phyloP scores from a whole-genome alignment of 1,284 basidiomycete species.

The Malassezia vespertilionis region DNA sequence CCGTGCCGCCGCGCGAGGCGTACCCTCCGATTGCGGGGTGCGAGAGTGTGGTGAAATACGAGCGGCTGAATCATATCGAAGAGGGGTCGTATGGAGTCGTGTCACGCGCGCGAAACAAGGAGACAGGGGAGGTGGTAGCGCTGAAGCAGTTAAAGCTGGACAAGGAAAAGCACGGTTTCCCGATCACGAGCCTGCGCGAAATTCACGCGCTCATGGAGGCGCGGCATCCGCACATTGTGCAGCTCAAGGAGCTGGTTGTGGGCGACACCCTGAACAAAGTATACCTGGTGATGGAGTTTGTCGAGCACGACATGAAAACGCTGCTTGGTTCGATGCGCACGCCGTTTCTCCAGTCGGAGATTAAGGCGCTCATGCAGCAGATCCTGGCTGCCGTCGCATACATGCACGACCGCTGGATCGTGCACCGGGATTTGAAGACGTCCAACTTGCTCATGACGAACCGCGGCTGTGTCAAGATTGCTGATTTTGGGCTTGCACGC shows the following conservation, averaged over 20 bases:
- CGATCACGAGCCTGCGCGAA: conserved; percentile 90
- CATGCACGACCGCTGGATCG: conserved; percentile 91
- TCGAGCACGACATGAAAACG: conserved; percentile 97
- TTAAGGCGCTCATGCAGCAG: conserved; percentile 91
- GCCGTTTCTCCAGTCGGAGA: conserved; percentile 90
- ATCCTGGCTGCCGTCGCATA: conserved; percentile 81
- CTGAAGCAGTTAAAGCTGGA: conserved; percentile 97
- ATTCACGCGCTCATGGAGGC: conserved; percentile 76
- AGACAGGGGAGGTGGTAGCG: conserved; percentile 78
- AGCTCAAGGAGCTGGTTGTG: conserved; percentile 89
- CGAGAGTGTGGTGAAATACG: conserved; percentile 32
- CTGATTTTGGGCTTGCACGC: conserved; percentile 91
- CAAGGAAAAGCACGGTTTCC: conserved; percentile 94
- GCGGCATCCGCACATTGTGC: conserved; percentile 81
- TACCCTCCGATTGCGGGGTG: conserved; percentile 31
- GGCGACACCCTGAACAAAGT: conserved; percentile 98
- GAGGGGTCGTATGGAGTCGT: conserved; percentile 98
- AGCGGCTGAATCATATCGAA: conserved; percentile 82
- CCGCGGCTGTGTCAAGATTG: conserved; percentile 91
- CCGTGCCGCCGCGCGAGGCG: background rate
- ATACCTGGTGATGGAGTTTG: conserved; percentile 98
- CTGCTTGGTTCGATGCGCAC: conserved; percentile 75
- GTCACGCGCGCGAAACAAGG: conserved; percentile 63
- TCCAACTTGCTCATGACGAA: conserved; percentile 98
- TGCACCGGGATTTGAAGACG: conserved; percentile 94